Percentiles rank a stretch among this genome's conserved stretches.
Conservation (phyloP, 345 rosid genomes). For the thale cress (Arabidopsis thaliana) region TAIR10.1 NC_003074.8:6872501-6873000, state of each 20-base stretch:
- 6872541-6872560: constrained; percentile 45
- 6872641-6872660: constrained; percentile 35
- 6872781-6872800: constrained; percentile 76
- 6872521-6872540: constrained; percentile 40
- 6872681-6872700: constrained; percentile 44
- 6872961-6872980: constrained; percentile 82
- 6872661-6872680: constrained; percentile 44
- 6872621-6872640: constrained; percentile 47
- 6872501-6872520: constrained; percentile 38
- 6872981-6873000: constrained; percentile 79
- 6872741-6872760: constrained; percentile 74
- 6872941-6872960: constrained; percentile 67
- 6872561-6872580: constrained; percentile 46
- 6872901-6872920: constrained; percentile 68
- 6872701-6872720: constrained; percentile 54
- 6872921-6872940: constrained; percentile 50
- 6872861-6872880: constrained; percentile 57
- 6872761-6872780: constrained; percentile 70
- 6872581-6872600: constrained; percentile 37
- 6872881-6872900: constrained; percentile 67
- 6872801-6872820: constrained; percentile 66
- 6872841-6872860: constrained; percentile 55
- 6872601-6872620: constrained; percentile 41
- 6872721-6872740: constrained; percentile 72
- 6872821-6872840: constrained; percentile 70